Evolutionary conservation across 257 asterid species (phyloP), one percentile per base, ranked within the genome.

Genomic region (Capsicum rhomboideum): DNA sequence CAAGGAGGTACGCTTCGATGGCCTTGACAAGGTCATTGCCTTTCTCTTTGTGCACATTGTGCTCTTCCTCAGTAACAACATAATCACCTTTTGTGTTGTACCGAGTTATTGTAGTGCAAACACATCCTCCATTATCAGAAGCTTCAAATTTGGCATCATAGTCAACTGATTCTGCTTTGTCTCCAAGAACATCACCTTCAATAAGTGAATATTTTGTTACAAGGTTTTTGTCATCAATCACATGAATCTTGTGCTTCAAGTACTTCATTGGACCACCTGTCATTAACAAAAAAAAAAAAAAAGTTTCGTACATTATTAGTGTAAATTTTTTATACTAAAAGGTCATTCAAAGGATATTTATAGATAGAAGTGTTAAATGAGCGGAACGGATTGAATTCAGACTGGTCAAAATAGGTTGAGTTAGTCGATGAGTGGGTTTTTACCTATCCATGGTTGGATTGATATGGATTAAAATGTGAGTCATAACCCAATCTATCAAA

Each of bases 131-230:
- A 8, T 83, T 84, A 40, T 78, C 84, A 2, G 86, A 56, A 0
- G 87, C 83, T 17, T 85, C 92, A 13, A 90, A 61, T 46, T 87
- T 87, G 10, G 85, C 5, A 7, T 78, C 86, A 18, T 85, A 85
- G 49, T 79, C 54, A 17, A 91, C 72, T 7, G 88, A 85, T 4
- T 91, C 94, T 3, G 88, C 18, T 21, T 53, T 53, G 12, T 50
- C 89, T n/a, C 29, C 55, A 28, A 88, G 1, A 63, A 81, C 88
- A 80, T 84, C 92, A 0, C 92, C 93, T n/a, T 86, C 91, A 1
- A 90, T 34, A 0, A 87, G 67, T 61, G 88, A 86, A 63, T 89
- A 88, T 29, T 86, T 86, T 44, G 72, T 82, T 0, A 79, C 66
- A 40, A 88, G 84, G 16, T 85, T 89, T 4, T 84, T 84, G 6